Conservation (phyloP, 257 asterid genomes). For the Phtheirospermum japonicum region DNA sequence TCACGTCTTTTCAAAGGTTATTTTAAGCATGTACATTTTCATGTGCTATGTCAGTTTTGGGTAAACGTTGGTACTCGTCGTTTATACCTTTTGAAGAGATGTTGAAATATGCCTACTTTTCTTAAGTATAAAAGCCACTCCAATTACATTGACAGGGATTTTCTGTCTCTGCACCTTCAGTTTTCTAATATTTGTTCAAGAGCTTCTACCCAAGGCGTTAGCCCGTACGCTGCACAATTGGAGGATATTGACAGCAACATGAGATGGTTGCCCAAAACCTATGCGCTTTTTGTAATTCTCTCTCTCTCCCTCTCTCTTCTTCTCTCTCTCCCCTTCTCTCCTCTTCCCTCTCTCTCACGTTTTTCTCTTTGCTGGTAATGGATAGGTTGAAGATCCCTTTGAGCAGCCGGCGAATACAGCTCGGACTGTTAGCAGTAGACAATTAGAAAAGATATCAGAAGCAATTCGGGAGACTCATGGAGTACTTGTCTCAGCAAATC, state of each 20-base stretch:
- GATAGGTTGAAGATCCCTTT: constrained; percentile 95
- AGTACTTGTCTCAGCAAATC: constrained; percentile 43
- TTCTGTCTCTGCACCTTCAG: constrained; percentile 48
- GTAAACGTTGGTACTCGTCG: not conserved
- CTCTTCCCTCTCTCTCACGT: not conserved
- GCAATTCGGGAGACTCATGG: constrained; percentile 49
- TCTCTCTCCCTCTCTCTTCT: constrained; percentile 36
- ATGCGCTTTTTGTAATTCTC: constrained; percentile 69
- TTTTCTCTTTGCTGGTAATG: constrained; percentile 24
- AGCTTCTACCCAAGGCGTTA: constrained; percentile 68
- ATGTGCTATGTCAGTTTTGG: not conserved
- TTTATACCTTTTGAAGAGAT: constrained; percentile 18
- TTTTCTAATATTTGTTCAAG: constrained; percentile 61
- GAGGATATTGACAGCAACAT: constrained; percentile 80
- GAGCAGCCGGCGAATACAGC: constrained; percentile 90
- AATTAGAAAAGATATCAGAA: constrained; percentile 50
- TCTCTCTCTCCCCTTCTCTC: constrained; percentile 34
- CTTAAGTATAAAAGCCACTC: constrained; percentile 15
- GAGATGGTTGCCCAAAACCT: constrained; percentile 95
- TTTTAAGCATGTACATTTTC: constrained; percentile 15
- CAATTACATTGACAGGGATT: constrained; percentile 30
- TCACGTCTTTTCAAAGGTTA: constrained; percentile 74
- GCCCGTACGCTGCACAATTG: constrained; percentile 60
- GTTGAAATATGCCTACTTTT: constrained; percentile 9
- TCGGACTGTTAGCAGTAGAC: constrained; percentile 55